Evolutionary conservation across 805 yeast genomes (phyloP), one percentile per base, ranked within the genome.

Genomic region (baker's yeast (Saccharomyces cerevisiae)): DNA sequence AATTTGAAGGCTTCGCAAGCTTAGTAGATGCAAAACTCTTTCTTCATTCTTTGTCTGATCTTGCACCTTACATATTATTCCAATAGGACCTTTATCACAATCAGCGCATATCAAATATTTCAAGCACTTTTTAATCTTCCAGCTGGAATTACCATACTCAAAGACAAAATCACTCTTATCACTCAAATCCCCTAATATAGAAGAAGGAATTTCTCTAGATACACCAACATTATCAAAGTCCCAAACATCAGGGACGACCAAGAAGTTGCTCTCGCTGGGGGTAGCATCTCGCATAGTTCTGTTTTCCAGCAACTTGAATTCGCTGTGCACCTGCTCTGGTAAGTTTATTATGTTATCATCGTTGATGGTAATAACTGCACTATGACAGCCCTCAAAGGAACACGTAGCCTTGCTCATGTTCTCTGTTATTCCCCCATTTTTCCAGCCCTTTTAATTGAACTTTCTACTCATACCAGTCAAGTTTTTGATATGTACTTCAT

Each of bases 211-310:
- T 49, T 65, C 66, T 54, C 76, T 76, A 1, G 90, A 84, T 2
- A 87, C 92, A 1, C 89, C 91, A 48, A 87, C 79, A 61, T 87
- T 87, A 58, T 87, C 91, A 61, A 87, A 87, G 58, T 81, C 87
- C 94, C 94, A 87, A 52, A 83, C 81, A 61, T 85, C 88, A 1
- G 70, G 62, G 1, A 84, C 71, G 29, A 71, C 61, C 47, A 76
- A 72, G 61, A 81, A 83, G 6, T 55, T 51, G 8, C 53, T 59
- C 9, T 48, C 49, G 43, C 13, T 24, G 1, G 17, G 46, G 0
- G 3, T 11, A 0, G 53, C 47, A 1, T 51, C 51, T 2, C 46
- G 27, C 10, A 51, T 30, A 4, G 46, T 30, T 21, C 26, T 46
- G 11, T 36, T 48, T 27, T 60, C 59, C 65, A 64, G 60, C n/a